Evolutionary conservation across 2,329 filamentous ascomycete genomes (phyloP).

Genomic region (Knoxdaviesia capensis): DNA sequence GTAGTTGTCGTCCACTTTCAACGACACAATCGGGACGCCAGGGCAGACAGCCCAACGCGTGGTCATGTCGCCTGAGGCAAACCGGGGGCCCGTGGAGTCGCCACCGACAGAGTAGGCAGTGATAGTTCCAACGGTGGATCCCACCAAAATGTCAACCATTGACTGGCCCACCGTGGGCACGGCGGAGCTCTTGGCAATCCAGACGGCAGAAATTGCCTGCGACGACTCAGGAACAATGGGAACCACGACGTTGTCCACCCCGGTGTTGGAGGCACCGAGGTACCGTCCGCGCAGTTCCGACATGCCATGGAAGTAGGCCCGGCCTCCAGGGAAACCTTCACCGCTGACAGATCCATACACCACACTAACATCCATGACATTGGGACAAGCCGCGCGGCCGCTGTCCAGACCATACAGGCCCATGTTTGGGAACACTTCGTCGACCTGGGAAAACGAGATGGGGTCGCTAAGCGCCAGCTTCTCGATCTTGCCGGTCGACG

Average conservation of each 20-base stretch:
- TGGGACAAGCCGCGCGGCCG: constrained; percentile 60
- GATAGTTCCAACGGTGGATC: constrained; percentile 66
- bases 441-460: constrained; percentile 55
- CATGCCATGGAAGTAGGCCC: constrained; percentile 54
- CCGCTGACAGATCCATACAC: constrained; percentile 67
- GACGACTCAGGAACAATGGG: constrained; percentile 50
- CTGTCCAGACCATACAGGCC: constrained; percentile 59
- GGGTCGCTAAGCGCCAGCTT: constrained; percentile 66
- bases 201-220: constrained; percentile 60
- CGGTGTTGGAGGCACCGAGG: constrained; percentile 38
- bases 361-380: constrained; percentile 81
- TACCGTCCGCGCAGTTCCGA: constrained; percentile 63
- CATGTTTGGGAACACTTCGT: constrained; percentile 55
- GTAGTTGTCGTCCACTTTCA: constrained; percentile 71
- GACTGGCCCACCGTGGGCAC: constrained; percentile 56
- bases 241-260: constrained; percentile 45
- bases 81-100: constrained; percentile 31
- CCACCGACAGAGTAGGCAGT: constrained; percentile 60
- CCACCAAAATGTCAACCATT: constrained; percentile 63
- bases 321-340: constrained; percentile 70
- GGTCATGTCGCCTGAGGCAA: constrained; percentile 57
- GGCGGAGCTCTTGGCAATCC: constrained; percentile 68
- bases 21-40: constrained; percentile 72
- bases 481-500: constrained; percentile 53
- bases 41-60: constrained; percentile 81